Evolutionary conservation across 257 asterid genomes (phyloP).

Genomic region (Solanum habrochaites): DNA sequence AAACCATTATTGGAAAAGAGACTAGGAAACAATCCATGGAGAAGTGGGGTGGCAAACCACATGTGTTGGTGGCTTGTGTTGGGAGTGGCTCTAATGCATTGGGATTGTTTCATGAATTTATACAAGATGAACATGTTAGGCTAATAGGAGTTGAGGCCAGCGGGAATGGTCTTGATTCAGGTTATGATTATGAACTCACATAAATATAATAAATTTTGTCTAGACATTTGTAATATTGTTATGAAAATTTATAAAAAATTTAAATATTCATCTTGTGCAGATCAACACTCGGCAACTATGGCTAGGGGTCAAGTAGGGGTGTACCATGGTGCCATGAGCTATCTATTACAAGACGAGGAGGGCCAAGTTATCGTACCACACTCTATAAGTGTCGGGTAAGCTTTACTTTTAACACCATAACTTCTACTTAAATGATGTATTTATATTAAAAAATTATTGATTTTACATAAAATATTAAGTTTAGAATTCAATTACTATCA

Average conservation of each 20-base stretch:
- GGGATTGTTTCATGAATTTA: conserved; percentile 67
- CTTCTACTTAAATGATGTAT: too few relatives aligned
- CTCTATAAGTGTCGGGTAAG: background rate
- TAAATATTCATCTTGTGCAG: background rate
- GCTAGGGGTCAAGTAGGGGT: conserved; percentile 55
- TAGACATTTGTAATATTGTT: background rate
- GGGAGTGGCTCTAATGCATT: conserved; percentile 75
- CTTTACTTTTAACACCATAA: background rate
- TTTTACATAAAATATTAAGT: too few relatives aligned
- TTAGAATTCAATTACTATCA: too few relatives aligned
- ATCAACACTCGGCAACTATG: conserved; percentile 50
- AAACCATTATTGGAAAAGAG: conserved; percentile 61
- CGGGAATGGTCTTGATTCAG: conserved; percentile 29
- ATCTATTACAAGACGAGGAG: conserved; percentile 57
- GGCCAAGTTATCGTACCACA: background rate
- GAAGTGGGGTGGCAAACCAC: conserved; percentile 76
- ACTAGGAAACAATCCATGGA: conserved; percentile 49
- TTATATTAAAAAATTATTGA: too few relatives aligned
- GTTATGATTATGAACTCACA: background rate
- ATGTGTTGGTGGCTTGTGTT: conserved; percentile 59
- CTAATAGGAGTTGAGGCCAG: conserved; percentile 68
- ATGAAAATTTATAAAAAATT: background rate
- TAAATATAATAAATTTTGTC: background rate
- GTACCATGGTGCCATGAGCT: conserved; percentile 60
- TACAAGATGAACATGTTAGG: conserved; percentile 52